Base-by-base conservation (phyloP, 352 stramenopile genomes). In the Achlya hypogyna region DNA sequence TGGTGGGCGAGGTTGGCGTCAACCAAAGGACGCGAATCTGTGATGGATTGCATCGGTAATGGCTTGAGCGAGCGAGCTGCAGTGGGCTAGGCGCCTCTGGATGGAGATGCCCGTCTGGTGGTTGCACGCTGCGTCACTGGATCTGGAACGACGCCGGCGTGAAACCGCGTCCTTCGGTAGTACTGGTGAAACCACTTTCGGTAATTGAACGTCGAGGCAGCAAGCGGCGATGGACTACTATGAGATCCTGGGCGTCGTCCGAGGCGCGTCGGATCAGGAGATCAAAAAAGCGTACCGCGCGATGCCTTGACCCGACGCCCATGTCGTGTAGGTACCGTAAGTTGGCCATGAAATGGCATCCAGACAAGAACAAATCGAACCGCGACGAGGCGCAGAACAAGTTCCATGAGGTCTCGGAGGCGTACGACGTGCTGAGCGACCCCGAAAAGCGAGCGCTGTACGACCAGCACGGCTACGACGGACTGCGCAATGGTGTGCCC, bases 371-470 rank as follows among this genome's bases (percentile, higher is more conserved):
- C 76, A 88, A 88, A 71, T 74, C 70, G 70, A 92, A 91, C 34
- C 70, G 78, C 16, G 77, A 78, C 29, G 88, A 97, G 70, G 90
- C 89, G 47, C 90, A 97, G 53, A 79, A 88, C 53, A 81, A 94
- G 28, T 98, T 98, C 79, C 91, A 98, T 65, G 95, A 97, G 69
- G 92, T 98, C 40, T 88, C 86, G 0, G 86, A 98, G 76, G 93
- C 92, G 9, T 98, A 98, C 75, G 91, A 97, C 60, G 88, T 98
- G 34, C 72, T 98, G 27, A 94, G 76, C 42, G 95, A 98, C 78
- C 84, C 89, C 12, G 79, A 88, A 43, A 96, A 97, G 69, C 84
- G 91, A 10, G 78, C 82, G 4, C 75, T 97, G 47, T 99, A 98
- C 72, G 93, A 99, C 74, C 78, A 96, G 70, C 96, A 93, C 72